phyloP scores from a whole-genome alignment of 2,329 filamentous ascomycete species.

The Alternaria gansuensis region DNA sequence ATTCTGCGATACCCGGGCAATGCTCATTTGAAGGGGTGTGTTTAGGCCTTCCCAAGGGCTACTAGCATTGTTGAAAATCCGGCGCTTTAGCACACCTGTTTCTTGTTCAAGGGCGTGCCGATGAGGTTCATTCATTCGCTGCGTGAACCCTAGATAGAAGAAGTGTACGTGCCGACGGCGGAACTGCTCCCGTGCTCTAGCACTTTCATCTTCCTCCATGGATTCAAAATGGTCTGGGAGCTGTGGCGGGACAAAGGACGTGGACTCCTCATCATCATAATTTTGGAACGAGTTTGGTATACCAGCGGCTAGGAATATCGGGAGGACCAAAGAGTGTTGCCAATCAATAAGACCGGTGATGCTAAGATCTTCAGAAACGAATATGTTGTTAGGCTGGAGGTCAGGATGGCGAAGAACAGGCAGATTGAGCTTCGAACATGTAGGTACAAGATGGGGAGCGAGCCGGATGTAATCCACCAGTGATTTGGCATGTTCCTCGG shows the following conservation, averaged over 20 bases:
- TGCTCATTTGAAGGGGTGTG: constrained; percentile 33
- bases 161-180: constrained; percentile 44
- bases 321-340: constrained; percentile 40
- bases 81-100: constrained; percentile 30
- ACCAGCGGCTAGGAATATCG: constrained; percentile 50
- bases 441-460: constrained; percentile 35
- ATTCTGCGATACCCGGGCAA: not conserved
- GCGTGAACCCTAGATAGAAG: constrained; percentile 43
- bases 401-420: constrained; percentile 50
- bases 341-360: constrained; percentile 54
- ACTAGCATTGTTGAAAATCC: constrained; percentile 36
- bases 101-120: constrained; percentile 36
- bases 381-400: constrained; percentile 48
- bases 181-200: constrained; percentile 31
- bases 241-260: constrained; percentile 27
- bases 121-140: constrained; percentile 37
- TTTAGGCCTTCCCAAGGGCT: constrained; percentile 44
- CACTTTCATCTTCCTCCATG: constrained; percentile 28
- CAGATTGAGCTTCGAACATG: constrained; percentile 19
- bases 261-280: constrained; percentile 47
- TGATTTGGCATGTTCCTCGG: constrained; percentile 25
- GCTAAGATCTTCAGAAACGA: constrained; percentile 42
- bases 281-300: constrained; percentile 56
- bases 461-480: constrained; percentile 31
- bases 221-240: constrained; percentile 30